phyloP scores from a whole-genome alignment of 1,284 basidiomycete genomes.

The Pascua sp. region DNA sequence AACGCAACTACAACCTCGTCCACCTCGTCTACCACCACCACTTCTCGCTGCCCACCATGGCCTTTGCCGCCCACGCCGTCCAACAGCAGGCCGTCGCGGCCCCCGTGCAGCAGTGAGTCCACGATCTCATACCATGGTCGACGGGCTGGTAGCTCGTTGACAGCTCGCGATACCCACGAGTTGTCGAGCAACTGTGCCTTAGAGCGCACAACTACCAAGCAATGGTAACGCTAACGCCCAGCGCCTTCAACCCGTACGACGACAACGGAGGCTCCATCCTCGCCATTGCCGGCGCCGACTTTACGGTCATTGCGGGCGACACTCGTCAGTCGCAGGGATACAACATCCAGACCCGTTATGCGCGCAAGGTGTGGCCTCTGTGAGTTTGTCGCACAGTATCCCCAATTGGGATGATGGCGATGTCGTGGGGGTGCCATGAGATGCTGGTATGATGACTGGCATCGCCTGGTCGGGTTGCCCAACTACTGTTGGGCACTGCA shows the following conservation, averaged over 20 bases:
- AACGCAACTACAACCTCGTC: neutral
- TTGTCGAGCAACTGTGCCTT: neutral
- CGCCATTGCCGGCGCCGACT: conserved; percentile 86
- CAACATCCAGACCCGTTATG: conserved; percentile 91
- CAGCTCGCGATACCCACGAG: neutral
- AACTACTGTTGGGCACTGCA: too few species aligned
- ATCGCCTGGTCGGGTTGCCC: too few species aligned
- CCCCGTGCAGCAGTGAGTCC: conserved; percentile 42
- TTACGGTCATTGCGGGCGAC: conserved; percentile 88
- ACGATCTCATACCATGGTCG: neutral
- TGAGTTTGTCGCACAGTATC: conserved; percentile 26
- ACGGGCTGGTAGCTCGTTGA: neutral
- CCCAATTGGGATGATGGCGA: neutral
- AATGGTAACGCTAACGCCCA: conserved; percentile 15
- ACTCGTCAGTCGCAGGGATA: conserved; percentile 92
- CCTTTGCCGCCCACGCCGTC: conserved; percentile 29
- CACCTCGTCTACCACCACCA: neutral
- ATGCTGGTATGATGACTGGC: neutral
- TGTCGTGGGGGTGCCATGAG: neutral
- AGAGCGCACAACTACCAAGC: neutral
- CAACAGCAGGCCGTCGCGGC: conserved; percentile 25
- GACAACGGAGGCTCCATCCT: conserved; percentile 93
- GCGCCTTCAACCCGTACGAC: conserved; percentile 75
- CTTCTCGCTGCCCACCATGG: conserved; percentile 26
- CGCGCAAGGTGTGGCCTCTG: conserved; percentile 60